Conservation (phyloP, 2,329 filamentous ascomycete genomes). For the Alternaria conjuncta region DNA sequence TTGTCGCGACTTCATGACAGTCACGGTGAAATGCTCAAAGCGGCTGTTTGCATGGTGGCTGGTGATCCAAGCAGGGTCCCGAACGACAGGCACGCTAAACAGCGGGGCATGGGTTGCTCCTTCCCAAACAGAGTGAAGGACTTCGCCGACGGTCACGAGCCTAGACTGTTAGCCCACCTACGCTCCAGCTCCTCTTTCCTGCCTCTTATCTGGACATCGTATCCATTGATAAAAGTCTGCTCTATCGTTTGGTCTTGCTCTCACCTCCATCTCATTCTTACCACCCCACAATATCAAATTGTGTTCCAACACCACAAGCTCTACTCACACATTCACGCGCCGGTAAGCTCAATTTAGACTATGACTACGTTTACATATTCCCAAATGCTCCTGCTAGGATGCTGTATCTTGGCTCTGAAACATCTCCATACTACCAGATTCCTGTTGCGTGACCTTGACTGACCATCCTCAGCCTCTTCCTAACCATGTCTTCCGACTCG, state of each 20-base stretch:
- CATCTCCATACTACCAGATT: not conserved
- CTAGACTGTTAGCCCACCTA: slow-evolving; percentile 26
- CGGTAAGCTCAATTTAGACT: not conserved
- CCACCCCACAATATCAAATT: slow-evolving; percentile 12
- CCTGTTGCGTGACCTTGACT: not conserved
- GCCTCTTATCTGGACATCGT: slow-evolving; percentile 23
- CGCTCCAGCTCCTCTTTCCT: slow-evolving; percentile 24
- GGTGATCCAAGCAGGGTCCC: slow-evolving; percentile 24
- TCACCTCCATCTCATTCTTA: slow-evolving; percentile 18
- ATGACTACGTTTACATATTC: not conserved
- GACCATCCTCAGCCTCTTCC: slow-evolving; percentile 5
- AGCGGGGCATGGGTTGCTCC: slow-evolving; percentile 28
- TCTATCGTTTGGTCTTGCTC: slow-evolving; percentile 16
- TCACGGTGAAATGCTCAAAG: slow-evolving; percentile 15
- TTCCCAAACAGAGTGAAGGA: slow-evolving; percentile 31
- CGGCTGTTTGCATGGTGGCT: slow-evolving; percentile 18
- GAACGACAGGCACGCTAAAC: slow-evolving; percentile 23
- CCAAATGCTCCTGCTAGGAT: not conserved
- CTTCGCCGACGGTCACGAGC: slow-evolving; percentile 46
- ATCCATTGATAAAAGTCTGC: slow-evolving; percentile 18
- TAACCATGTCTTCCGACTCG: slow-evolving; percentile 35
- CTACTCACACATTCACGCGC: not conserved
- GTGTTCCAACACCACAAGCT: slow-evolving; percentile 2
- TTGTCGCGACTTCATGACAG: not conserved
- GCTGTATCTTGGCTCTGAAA: not conserved